Percentiles rank a stretch among this genome's conserved stretches.
Conservation (phyloP, 2,329 filamentous ascomycete species). For the Hypoxylon sp. region DNA sequence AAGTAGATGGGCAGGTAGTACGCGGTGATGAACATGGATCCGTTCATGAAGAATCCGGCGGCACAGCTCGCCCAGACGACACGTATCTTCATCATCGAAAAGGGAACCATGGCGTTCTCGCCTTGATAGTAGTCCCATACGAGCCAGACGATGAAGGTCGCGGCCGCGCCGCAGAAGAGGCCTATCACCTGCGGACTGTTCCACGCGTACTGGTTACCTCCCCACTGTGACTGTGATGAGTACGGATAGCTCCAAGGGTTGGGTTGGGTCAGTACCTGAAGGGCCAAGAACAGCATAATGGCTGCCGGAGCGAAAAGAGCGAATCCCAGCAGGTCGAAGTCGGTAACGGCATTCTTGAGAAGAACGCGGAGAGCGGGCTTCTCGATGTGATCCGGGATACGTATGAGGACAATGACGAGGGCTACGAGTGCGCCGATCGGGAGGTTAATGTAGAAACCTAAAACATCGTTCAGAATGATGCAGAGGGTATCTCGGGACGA, state of each 20-base stretch:
- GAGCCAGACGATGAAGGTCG: slow-evolving; percentile 43
- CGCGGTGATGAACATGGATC: slow-evolving; percentile 50
- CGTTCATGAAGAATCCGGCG: slow-evolving; percentile 3
- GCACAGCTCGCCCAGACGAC: slow-evolving; percentile 51
- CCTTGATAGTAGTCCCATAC: slow-evolving; percentile 51
- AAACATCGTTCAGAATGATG: neutral
- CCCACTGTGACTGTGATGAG: slow-evolving; percentile 40
- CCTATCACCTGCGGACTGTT: slow-evolving; percentile 49
- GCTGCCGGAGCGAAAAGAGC: slow-evolving; percentile 50
- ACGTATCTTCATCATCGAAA: slow-evolving; percentile 51
- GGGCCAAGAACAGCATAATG: slow-evolving; percentile 55
- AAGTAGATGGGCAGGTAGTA: slow-evolving; percentile 44
- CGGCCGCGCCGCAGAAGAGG: slow-evolving; percentile 48
- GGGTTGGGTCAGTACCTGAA: slow-evolving; percentile 43
- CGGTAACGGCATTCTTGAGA: slow-evolving; percentile 36
- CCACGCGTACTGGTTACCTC: slow-evolving; percentile 50
- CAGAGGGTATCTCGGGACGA: accelerated
- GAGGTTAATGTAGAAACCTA: slow-evolving; percentile 57
- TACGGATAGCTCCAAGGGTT: neutral
- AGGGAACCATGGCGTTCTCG: slow-evolving; percentile 56
- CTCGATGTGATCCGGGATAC: slow-evolving; percentile 48
- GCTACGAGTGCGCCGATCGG: slow-evolving; percentile 50
- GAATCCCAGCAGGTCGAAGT: slow-evolving; percentile 53
- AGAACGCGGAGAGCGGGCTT: slow-evolving; percentile 8
- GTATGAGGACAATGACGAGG: slow-evolving; percentile 42